Percentiles rank a stretch among this genome's conserved stretches.
phyloP scores from a whole-genome alignment of 1,284 basidiomycete genomes.

The Caloboletus inedulis region DNA sequence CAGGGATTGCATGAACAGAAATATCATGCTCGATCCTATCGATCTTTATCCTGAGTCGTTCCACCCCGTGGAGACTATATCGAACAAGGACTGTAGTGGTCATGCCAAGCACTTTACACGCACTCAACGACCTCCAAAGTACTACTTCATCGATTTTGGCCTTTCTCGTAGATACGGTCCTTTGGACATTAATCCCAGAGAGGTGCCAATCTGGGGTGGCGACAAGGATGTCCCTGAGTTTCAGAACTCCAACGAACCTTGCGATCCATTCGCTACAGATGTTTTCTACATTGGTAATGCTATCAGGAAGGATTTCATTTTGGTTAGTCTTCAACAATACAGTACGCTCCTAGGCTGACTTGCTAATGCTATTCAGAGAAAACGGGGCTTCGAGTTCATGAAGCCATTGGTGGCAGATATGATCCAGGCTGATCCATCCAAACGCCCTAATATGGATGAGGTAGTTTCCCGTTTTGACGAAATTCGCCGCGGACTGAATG shows the following conservation, averaged over 20 bases:
- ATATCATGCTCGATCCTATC: conserved; percentile 41
- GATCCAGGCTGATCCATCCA: conserved; percentile 22
- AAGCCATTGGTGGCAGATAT: conserved; percentile 23
- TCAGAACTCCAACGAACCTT: conserved; percentile 16
- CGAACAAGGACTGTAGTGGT: conserved; percentile 11
- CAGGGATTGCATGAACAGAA: conserved; percentile 23
- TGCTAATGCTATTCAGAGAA: neutral
- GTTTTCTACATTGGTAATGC: conserved; percentile 38
- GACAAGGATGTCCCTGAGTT: conserved; percentile 28
- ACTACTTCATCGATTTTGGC: conserved; percentile 42
- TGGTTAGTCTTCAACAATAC: no score
- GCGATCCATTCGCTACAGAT: conserved; percentile 37
- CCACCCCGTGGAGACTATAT: conserved; percentile 19
- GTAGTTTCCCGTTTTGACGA: conserved; percentile 13
- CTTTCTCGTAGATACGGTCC: conserved; percentile 31
- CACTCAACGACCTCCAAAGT: conserved; percentile 32
- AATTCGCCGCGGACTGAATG: neutral
- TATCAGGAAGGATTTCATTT: conserved; percentile 30
- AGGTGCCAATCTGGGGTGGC: conserved; percentile 19
- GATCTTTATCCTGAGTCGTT: conserved; percentile 27
- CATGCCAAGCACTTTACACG: conserved; percentile 18
- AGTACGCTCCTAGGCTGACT: no score
- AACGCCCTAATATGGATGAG: conserved; percentile 25
- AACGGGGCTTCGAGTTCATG: conserved; percentile 30
- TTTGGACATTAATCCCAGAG: conserved; percentile 12